These are phyloP conservation scores for Turnera subulata DNA, from an alignment of 345 rosid species.

Conservation along the genomic window DNA sequence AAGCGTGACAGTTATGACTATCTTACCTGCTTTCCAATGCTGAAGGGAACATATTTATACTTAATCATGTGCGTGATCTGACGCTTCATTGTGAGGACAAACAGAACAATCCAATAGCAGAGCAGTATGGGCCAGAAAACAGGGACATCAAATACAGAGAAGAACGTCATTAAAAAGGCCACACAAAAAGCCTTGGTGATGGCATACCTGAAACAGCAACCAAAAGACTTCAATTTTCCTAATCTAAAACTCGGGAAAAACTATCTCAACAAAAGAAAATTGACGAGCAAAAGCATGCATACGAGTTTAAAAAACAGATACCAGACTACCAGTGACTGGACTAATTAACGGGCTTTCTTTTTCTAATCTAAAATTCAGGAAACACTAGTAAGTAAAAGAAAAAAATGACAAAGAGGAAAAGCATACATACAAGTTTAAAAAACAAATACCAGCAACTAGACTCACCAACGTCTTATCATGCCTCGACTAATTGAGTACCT, in stretches of 20 bases:
- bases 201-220: slow-evolving; percentile 46
- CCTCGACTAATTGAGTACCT: background rate
- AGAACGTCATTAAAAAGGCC: slow-evolving; percentile 68
- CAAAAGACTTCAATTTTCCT: background rate
- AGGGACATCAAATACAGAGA: slow-evolving; percentile 76
- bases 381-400: background rate
- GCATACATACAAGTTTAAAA: background rate
- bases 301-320: background rate
- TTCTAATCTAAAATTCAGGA: background rate
- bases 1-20: background rate
- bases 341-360: no score
- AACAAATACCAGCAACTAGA: background rate
- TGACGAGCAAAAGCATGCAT: background rate
- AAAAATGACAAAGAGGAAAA: background rate
- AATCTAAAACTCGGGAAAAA: background rate
- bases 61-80: slow-evolving; percentile 61
- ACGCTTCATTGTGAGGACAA: slow-evolving; percentile 68
- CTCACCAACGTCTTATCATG: background rate
- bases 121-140: slow-evolving; percentile 84
- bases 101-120: slow-evolving; percentile 70
- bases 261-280: background rate
- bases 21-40: slow-evolving; percentile 52
- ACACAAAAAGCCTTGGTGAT: slow-evolving; percentile 69
- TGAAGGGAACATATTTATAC: slow-evolving; percentile 61
- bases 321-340: background rate